Evolutionary conservation across 2,329 filamentous ascomycete species (phyloP).

Genomic region (Blastomyces percursus): DNA sequence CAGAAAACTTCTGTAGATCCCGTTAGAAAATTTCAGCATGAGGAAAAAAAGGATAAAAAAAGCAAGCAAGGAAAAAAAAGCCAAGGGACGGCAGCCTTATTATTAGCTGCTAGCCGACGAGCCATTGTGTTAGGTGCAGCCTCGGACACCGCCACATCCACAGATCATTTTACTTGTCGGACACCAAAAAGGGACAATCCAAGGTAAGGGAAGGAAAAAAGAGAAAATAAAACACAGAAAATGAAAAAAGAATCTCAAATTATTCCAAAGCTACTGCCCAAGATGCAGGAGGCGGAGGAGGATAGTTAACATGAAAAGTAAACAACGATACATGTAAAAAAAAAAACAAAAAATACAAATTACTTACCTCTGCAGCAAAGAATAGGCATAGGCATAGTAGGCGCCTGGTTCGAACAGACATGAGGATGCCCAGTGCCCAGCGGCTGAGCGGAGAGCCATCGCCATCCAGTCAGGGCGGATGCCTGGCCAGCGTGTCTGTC

Average conservation of each 20-base stretch:
- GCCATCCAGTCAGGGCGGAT: neutral
- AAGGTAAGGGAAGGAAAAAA: no score
- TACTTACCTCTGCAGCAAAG: no score
- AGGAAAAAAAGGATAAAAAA: neutral
- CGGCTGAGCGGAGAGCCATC: neutral
- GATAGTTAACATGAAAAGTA: no score
- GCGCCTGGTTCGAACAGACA: neutral
- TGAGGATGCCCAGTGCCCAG: no score
- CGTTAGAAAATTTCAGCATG: neutral
- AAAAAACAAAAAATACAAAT: no score
- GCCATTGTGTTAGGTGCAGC: neutral
- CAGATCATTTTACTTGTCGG: neutral
- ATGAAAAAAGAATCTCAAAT: no score
- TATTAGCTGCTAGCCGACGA: neutral
- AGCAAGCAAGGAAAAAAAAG: neutral
- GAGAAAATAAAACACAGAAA: no score
- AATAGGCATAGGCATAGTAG: no score
- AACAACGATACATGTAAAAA: no score
- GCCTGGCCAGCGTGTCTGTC: neutral
- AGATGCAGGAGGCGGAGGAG: no score
- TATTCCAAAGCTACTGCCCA: no score
- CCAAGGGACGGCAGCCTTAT: neutral
- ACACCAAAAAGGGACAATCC: no score
- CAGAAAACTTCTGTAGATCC: neutral
- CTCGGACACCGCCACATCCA: conserved; percentile 2